A percentile compares a stretch with the other conserved stretches of the same genome.
These are phyloP conservation scores for Erodium trifolium DNA, from an alignment of 441 rosid species.

Conservation along the genomic window DNA sequence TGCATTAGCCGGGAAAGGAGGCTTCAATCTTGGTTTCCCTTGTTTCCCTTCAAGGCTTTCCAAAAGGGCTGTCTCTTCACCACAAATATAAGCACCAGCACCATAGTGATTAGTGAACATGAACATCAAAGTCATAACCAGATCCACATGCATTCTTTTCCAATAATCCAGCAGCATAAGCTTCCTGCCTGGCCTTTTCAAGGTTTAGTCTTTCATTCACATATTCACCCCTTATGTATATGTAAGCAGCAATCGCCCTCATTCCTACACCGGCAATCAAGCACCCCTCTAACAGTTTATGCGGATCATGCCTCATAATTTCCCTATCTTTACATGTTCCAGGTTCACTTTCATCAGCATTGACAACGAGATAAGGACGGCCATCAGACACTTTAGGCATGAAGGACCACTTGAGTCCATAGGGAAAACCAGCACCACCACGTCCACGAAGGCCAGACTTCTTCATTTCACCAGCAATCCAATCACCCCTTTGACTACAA, in stretches of 20 bases:
- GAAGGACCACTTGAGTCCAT: slow-evolving; percentile 98
- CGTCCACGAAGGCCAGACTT: slow-evolving; percentile 98
- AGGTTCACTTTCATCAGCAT: slow-evolving; percentile 99
- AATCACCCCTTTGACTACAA: slow-evolving; percentile 92
- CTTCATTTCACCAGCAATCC: slow-evolving; percentile 93
- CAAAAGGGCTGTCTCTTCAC: slow-evolving; percentile 98
- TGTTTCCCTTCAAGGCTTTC: slow-evolving; percentile 99
- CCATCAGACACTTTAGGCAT: slow-evolving; percentile 99
- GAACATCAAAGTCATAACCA: slow-evolving; percentile 94
- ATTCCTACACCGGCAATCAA: slow-evolving; percentile 97
- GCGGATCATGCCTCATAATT: slow-evolving; percentile 97
- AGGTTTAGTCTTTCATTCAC: slow-evolving; percentile 80
- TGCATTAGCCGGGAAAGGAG: slow-evolving; percentile 98
- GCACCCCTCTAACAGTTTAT: slow-evolving; percentile 94
- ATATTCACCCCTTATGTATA: slow-evolving; percentile 94
- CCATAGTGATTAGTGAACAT: slow-evolving; percentile 94
- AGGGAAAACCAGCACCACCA: slow-evolving; percentile 98
- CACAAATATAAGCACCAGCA: slow-evolving; percentile 98
- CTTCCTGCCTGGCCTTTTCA: slow-evolving; percentile 83
- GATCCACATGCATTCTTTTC: slow-evolving; percentile 99
- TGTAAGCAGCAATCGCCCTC: slow-evolving; percentile 97
- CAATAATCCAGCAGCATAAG: slow-evolving; percentile 82
- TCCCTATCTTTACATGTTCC: slow-evolving; percentile 99
- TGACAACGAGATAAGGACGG: slow-evolving; percentile 94
- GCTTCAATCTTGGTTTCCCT: slow-evolving; percentile 98